phyloP scores from a whole-genome alignment of 2,329 filamentous ascomycete genomes.

The Nothopassalora personata region DNA sequence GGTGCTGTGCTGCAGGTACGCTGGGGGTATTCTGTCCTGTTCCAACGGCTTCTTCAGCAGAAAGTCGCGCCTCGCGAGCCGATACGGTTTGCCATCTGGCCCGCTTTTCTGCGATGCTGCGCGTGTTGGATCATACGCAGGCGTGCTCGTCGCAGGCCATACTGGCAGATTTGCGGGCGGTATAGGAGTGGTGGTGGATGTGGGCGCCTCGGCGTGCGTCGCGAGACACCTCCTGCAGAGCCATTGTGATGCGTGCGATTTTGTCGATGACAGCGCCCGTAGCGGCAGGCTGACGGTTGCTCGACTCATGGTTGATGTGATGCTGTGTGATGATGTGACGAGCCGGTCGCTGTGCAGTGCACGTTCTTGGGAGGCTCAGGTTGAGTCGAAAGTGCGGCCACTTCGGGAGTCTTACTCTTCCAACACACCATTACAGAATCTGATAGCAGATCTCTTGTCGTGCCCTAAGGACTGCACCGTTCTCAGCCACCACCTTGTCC shows the following conservation, averaged over 20 bases:
- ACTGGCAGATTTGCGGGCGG: constrained; percentile 3
- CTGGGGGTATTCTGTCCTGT: constrained; percentile 7
- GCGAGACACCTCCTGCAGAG: constrained; percentile 30
- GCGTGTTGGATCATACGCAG: constrained; percentile 20
- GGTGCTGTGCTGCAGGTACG: constrained; percentile 22
- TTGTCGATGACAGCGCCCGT: constrained; percentile 17
- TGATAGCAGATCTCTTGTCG: too few species aligned
- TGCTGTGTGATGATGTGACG: constrained; percentile 5
- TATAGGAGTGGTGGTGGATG: constrained; percentile 4
- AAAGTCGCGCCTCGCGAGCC: constrained; percentile 18
- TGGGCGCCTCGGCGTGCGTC: constrained; percentile 21
- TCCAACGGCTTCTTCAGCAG: constrained; percentile 20
- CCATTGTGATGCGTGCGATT: constrained; percentile 22
- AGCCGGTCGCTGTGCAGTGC: constrained; percentile 10
- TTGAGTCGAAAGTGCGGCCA: neutral
- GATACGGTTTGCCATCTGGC: constrained; percentile 12
- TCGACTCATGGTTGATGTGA: constrained; percentile 22
- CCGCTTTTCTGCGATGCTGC: constrained; percentile 12
- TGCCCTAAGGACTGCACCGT: too few species aligned
- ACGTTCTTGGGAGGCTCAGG: neutral
- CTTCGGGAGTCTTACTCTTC: neutral
- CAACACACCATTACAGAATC: too few species aligned
- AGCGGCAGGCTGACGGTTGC: constrained; percentile 24
- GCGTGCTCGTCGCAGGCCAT: neutral
- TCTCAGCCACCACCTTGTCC: neutral